These are phyloP conservation scores for Ophiostoma tasmaniense DNA, from an alignment of 2,329 filamentous ascomycete species.

Conservation along the genomic window DNA sequence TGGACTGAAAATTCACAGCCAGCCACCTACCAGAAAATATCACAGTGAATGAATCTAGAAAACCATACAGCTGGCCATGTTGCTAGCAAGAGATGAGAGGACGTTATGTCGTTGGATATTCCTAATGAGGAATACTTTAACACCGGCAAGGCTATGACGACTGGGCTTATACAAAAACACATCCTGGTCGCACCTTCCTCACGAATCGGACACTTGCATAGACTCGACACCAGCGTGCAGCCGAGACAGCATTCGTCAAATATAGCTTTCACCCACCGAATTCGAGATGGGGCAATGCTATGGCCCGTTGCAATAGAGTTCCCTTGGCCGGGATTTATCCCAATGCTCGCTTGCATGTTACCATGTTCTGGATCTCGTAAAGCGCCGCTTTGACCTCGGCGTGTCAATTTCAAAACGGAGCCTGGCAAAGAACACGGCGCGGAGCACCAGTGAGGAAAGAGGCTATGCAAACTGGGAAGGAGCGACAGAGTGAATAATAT, in stretches of 20 bases:
- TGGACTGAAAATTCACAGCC: too few relatives aligned
- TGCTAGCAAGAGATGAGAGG: neutral
- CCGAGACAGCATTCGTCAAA: neutral
- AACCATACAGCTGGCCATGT: too few relatives aligned
- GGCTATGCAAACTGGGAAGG: neutral
- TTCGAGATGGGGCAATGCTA: neutral
- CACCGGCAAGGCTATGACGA: neutral
- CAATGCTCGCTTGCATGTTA: neutral
- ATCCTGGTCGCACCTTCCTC: neutral
- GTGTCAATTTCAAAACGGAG: neutral
- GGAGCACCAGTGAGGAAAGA: neutral
- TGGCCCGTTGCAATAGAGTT: too few relatives aligned
- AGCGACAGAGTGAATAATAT: neutral
- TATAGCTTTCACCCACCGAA: neutral
- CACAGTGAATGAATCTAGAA: neutral
- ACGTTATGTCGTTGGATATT: neutral
- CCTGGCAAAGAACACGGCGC: neutral
- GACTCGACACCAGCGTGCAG: neutral
- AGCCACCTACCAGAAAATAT: too few relatives aligned
- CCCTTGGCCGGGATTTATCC: neutral
- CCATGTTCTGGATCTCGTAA: neutral
- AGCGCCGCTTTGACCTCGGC: neutral
- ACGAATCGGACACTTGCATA: neutral
- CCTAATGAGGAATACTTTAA: neutral
- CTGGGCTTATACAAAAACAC: neutral